Evolutionary conservation across 2,329 filamentous ascomycete species (phyloP).

Genomic region (Mycosphaerella arachidis): DNA sequence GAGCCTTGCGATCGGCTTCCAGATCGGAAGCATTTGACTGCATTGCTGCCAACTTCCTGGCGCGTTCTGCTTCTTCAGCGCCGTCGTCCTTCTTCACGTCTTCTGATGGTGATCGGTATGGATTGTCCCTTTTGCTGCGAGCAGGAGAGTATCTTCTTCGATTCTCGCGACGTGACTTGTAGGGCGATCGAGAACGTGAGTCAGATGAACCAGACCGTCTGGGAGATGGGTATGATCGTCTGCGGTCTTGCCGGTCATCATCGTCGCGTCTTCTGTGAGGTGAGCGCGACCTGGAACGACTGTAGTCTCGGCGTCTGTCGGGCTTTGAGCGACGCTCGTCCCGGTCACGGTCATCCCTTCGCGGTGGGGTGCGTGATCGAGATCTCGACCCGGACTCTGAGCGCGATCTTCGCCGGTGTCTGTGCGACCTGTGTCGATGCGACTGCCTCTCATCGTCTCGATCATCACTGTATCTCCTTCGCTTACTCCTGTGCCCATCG

Average conservation of each 20-base stretch:
- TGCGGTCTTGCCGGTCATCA: conserved; percentile 29
- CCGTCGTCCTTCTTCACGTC: conserved; percentile 16
- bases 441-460: conserved; percentile 30
- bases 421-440: conserved; percentile 29
- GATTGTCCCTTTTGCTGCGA: conserved; percentile 15
- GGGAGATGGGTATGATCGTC: conserved; percentile 33
- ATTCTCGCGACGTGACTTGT: conserved; percentile 20
- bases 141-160: conserved; percentile 20
- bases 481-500: conserved; percentile 30
- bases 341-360: conserved; percentile 19
- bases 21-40: conserved; percentile 52
- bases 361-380: conserved; percentile 23
- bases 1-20: conserved; percentile 63
- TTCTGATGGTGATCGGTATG: conserved; percentile 27
- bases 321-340: conserved; percentile 21
- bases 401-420: conserved; percentile 24
- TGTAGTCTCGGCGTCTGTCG: conserved; percentile 26
- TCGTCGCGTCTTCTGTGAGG: conserved; percentile 35
- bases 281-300: conserved; percentile 35
- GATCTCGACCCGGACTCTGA: conserved; percentile 21
- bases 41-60: conserved; percentile 39
- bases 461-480: conserved; percentile 32
- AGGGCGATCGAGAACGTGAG: conserved; percentile 32
- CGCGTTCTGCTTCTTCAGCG: conserved; percentile 33
- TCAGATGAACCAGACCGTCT: conserved; percentile 33